A percentile compares a stretch with the other conserved stretches of the same genome.
Evolutionary conservation across 768 basidiomycete species (phyloP).

Genomic region (Lentinus brumalis): DNA sequence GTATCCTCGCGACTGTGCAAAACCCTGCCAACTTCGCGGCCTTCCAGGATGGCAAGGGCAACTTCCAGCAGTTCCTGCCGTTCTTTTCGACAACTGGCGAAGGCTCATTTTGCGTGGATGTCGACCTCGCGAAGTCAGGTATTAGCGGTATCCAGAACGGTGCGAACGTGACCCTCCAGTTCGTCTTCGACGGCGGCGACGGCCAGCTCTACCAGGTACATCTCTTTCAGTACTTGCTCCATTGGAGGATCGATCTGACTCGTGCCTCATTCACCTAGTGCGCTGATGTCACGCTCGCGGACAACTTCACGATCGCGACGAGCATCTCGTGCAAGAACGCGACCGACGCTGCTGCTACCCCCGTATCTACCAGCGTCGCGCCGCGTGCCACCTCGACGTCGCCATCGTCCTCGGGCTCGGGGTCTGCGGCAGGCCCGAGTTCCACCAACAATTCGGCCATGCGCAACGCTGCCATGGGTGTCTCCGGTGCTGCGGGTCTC

Average conservation of each 20-base stretch:
- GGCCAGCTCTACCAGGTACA: constrained; percentile 68
- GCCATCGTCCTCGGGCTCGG: constrained; percentile 9
- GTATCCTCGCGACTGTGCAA: constrained; percentile 54
- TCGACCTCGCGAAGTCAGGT: constrained; percentile 55
- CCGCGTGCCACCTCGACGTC: constrained; percentile 3
- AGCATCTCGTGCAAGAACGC: constrained; percentile 41
- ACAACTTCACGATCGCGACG: constrained; percentile 49
- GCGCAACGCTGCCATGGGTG: constrained; percentile 5
- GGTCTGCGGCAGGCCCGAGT: constrained; percentile 4
- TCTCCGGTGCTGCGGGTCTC: constrained; percentile 11
- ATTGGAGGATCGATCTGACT: background rate
- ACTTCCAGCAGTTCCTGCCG: constrained; percentile 39
- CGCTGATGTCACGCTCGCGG: constrained; percentile 73
- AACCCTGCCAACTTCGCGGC: constrained; percentile 65
- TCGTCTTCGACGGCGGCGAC: constrained; percentile 72
- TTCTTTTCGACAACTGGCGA: constrained; percentile 55
- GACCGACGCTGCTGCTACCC: constrained; percentile 21
- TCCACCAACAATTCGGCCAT: background rate
- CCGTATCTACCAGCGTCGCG: constrained; percentile 6
- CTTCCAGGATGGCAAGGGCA: constrained; percentile 51
- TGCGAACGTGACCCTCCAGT: constrained; percentile 72
- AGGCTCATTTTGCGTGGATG: constrained; percentile 67
- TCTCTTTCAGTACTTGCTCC: background rate
- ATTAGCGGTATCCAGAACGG: constrained; percentile 59
- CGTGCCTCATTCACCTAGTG: constrained; percentile 47